Conservation (phyloP, 306 rosid species). For the Vicia faba region DNA sequence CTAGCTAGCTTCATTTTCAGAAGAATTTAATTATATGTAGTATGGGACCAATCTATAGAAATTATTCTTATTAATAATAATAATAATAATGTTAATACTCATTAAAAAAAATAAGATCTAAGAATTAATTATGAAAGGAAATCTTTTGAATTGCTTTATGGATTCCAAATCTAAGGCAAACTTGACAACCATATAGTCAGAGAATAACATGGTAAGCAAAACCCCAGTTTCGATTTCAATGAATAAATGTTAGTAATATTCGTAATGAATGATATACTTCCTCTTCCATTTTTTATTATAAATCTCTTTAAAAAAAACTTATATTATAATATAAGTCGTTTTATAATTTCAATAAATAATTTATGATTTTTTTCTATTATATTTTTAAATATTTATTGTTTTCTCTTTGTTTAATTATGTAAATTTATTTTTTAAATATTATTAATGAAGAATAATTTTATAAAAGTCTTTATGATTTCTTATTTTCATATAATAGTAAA, state of each 20-base stretch:
- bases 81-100: constrained; percentile 11
- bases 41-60: constrained; percentile 16
- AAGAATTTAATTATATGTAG: background rate
- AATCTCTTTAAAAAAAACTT: too few relatives aligned
- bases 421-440: too few relatives aligned
- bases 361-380: too few relatives aligned
- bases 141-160: constrained; percentile 43
- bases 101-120: constrained; percentile 39
- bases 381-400: too few relatives aligned
- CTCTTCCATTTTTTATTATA: too few relatives aligned
- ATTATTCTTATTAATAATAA: constrained; percentile 35
- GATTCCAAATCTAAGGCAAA: constrained; percentile 55
- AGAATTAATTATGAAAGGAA: constrained; percentile 37
- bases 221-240: constrained; percentile 35
- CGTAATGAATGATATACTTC: too few relatives aligned
- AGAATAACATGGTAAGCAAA: constrained; percentile 54
- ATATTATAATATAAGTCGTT: too few relatives aligned
- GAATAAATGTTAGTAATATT: constrained; percentile 1
- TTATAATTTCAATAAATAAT: too few relatives aligned
- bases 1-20: constrained; percentile 31
- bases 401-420: too few relatives aligned
- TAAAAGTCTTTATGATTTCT: too few relatives aligned
- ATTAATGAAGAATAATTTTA: too few relatives aligned
- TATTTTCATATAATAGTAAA: too few relatives aligned
- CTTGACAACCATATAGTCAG: constrained; percentile 48